Evolutionary conservation across 768 basidiomycete genomes (phyloP).

Genomic region (Termitomyces eurrhizus): DNA sequence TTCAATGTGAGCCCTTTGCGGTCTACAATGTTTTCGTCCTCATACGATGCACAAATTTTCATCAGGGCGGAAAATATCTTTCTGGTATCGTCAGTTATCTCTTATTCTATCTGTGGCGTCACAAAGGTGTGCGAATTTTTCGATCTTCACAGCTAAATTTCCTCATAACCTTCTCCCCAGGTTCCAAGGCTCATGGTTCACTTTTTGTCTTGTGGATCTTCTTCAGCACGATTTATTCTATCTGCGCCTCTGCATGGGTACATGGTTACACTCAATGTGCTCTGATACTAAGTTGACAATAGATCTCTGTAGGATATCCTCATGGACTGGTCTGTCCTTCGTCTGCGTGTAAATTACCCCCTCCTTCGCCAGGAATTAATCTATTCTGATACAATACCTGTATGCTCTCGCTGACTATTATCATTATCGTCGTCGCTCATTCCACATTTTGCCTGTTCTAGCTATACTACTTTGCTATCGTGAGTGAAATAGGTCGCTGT

Average conservation of each 20-base stretch:
- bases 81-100: conserved; percentile 61
- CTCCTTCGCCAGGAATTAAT: conserved; percentile 73
- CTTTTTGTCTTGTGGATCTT: conserved; percentile 70
- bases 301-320: conserved; percentile 57
- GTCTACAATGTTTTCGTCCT: neutral
- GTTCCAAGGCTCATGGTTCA: conserved; percentile 28
- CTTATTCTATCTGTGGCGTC: conserved; percentile 78
- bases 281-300: neutral
- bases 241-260: conserved; percentile 82
- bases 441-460: conserved; percentile 20
- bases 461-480: conserved; percentile 79
- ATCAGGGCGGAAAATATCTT: conserved; percentile 36
- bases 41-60: conserved; percentile 1
- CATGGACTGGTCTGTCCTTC: conserved; percentile 90
- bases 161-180: conserved; percentile 14
- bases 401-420: conserved; percentile 28
- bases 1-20: conserved; percentile 61
- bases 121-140: conserved; percentile 39
- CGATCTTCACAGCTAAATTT: neutral
- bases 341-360: conserved; percentile 47
- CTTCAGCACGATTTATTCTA: conserved; percentile 54
- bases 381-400: conserved; percentile 60
- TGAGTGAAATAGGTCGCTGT: conserved; percentile 27
- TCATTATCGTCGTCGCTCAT: neutral
- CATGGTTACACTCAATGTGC: conserved; percentile 16